Evolutionary conservation across 257 asterid species (phyloP), one percentile per base, ranked within the genome.

Genomic region (Solanum clarkiae): DNA sequence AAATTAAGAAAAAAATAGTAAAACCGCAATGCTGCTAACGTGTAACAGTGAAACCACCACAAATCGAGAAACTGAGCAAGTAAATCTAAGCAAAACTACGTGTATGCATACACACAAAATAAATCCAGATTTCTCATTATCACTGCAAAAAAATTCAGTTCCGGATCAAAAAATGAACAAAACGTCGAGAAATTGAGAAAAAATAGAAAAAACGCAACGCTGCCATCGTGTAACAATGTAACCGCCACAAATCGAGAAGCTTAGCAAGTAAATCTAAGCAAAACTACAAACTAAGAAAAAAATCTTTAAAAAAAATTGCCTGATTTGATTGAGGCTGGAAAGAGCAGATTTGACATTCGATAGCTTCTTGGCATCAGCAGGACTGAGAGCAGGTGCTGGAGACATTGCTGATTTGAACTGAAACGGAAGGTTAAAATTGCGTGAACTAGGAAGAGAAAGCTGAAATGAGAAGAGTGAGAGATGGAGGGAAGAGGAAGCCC

Each of bases 71-170:
- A 69, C 49, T 32, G 75, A 16, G 14, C 6, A 36, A 4, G 51
- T 4, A 36, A 69, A 69, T 69, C 49, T 40, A 77, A 29, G 45
- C 3, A 65, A 57, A 60, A 51, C 6, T 54, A 59, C 40, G 87
- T 97, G 15, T 10, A 59, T 11, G 3, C 51, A 10, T 10, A 10
- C 6, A 26, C 29, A 62, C 69, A 62, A 11, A 92, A 93, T 87
- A 87, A 92, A 93, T 92, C 91, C 95, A 86, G 93, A 89, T 89
- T 95, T 96, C 93, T 93, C 98, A 80, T 93, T 93, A 18, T 92
- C 98, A 91, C 98, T 94, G 91, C 84, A 89, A 80, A 88, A 32
- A 11, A 80, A 17, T 5, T 47, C 18, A 32, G 75, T 2, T 40
- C 5, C 79, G 0, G 16, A 40, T 69, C 9, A 69, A 69, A 36